Percentiles rank a stretch among this genome's conserved stretches.
Evolutionary conservation across 768 basidiomycete species (phyloP).

Genomic region (Lactarius tabidus): DNA sequence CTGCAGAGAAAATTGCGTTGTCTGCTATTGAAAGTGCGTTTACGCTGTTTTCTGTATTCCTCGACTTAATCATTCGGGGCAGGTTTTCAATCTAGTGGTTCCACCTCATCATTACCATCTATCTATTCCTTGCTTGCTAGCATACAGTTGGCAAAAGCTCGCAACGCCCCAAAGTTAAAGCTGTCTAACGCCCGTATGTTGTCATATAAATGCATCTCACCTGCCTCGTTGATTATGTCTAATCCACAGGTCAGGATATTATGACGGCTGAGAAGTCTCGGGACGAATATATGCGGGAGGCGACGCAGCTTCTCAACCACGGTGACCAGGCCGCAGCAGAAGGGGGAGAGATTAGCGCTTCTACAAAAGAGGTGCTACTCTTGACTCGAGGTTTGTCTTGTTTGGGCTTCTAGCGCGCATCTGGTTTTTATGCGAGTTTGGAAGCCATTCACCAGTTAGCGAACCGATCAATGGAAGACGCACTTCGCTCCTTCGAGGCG

Average conservation of each 20-base stretch:
- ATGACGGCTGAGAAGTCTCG: slow-evolving; percentile 57
- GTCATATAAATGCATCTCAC: background rate
- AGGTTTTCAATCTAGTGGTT: slow-evolving; percentile 53
- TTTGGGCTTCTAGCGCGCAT: background rate
- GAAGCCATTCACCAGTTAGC: slow-evolving; percentile 81
- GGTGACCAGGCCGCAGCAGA: slow-evolving; percentile 51
- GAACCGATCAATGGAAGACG: slow-evolving; percentile 75
- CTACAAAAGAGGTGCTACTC: slow-evolving; percentile 47
- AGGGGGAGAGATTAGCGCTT: slow-evolving; percentile 54
- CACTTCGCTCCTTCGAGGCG: slow-evolving; percentile 74
- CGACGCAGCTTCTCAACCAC: slow-evolving; percentile 62
- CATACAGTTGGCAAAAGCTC: slow-evolving; percentile 73
- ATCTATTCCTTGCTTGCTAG: slow-evolving; percentile 83
- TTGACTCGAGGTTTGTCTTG: slow-evolving; percentile 56
- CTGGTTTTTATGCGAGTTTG: slow-evolving; percentile 9
- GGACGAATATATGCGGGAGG: slow-evolving; percentile 64
- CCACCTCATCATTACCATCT: slow-evolving; percentile 54
- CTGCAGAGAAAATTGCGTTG: slow-evolving; percentile 71
- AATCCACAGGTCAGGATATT: slow-evolving; percentile 55
- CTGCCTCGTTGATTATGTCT: slow-evolving; percentile 1
- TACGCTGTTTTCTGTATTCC: background rate
- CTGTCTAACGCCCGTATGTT: slow-evolving; percentile 69
- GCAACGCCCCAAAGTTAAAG: slow-evolving; percentile 78
- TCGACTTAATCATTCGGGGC: slow-evolving; percentile 21
- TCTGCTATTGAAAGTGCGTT: slow-evolving; percentile 63